Base-by-base conservation (phyloP, 2,329 filamentous ascomycete genomes). In the Xylaria sp. region DNA sequence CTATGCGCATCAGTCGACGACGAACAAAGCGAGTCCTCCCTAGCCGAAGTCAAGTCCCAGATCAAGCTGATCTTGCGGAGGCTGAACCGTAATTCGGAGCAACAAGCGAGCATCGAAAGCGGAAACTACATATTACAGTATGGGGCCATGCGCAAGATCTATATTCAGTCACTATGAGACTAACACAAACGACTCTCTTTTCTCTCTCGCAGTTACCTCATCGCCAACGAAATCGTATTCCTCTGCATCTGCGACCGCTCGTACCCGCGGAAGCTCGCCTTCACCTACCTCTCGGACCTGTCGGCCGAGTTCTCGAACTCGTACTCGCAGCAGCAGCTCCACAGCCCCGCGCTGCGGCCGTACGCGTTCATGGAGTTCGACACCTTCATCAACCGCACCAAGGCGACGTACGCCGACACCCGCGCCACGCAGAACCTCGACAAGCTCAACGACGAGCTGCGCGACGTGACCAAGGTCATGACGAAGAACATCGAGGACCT, bases 401-500 rank as follows among this genome's bases (percentile, higher is more conserved):
- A 95, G 83, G 92, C 94, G 76, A 94, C 94, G 34, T 99, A 99
- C 82, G 93, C 96, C 76, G 96, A 99, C 81, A 90, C 92, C 64
- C 91, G 96, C 73, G 96, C 96, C 18, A 89, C 93, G 15, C 92
- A 94, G 82, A 98, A 98, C 82, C 88, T 99, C 67, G 94, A 97
- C 82, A 94, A 95, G 83, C 86, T 99, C 74, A 98, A 99, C 79
- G 94, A 98, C 79, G 97, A 99, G 86, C 88, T 99, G 74, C 92
- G 94, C 80, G 96, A 98, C 82, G 97, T 99, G 65, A 98, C 96
- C 1, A 94, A 98, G 84, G 94, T 99, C 78, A 99, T 99, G 97
- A 98, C 94, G 65, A 98, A 98, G 89, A 99, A 99, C 81, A 98
- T 99, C 75, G 96, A 99, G 85, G 96, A 99, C 81, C 84, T 99